Evolutionary conservation across 768 basidiomycete species (phyloP), one percentile per base, ranked within the genome.

Genomic region (Dacryopinax spathularia): DNA sequence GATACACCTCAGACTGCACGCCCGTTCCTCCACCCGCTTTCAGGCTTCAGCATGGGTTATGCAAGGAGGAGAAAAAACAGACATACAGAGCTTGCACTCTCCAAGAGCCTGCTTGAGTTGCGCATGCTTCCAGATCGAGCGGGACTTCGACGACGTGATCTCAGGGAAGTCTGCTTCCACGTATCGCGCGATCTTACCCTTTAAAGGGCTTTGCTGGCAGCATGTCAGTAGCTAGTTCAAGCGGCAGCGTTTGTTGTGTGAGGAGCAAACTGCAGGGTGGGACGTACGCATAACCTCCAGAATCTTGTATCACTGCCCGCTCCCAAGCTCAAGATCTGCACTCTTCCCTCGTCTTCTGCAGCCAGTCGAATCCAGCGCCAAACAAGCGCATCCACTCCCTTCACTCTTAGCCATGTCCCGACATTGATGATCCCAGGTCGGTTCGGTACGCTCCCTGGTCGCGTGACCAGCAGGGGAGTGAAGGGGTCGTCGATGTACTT

Each of bases 291-390:
- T 69, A 95, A 77, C 63, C 93, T 80, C 93, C 95, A 99, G 72
- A 89, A 98, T 62, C 96, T 78, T 1, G 92, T 92, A 75, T 99
- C 96, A 69, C 91, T 97, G 25, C 96, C 96, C 1, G 94, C 88
- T 0, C 96, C 96, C 33, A 97, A 73, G 73, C 90, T 95, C n/a
- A 98, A 82, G 62, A 98, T 86, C 78, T 98, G 96, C 67, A 83
- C 85, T 64, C 72, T 71, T 65, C 73, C 78, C n/a, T 74, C 78
- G 9, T 76, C 76, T 22, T 69, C 70, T 39, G 73, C 70, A 0
- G 80, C 78, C 18, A 79, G 68, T 18, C 76, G 72, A 22, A 91
- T 68, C 81, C 88, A 93, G 48, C 78, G 73, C 31, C 83, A 74
- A 0, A 94, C 83, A 13, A 95, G 81, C 36, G 75, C 73, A 69